phyloP scores from a whole-genome alignment of 176 grass and related monocot species.

The Eleusine coracana region DNA sequence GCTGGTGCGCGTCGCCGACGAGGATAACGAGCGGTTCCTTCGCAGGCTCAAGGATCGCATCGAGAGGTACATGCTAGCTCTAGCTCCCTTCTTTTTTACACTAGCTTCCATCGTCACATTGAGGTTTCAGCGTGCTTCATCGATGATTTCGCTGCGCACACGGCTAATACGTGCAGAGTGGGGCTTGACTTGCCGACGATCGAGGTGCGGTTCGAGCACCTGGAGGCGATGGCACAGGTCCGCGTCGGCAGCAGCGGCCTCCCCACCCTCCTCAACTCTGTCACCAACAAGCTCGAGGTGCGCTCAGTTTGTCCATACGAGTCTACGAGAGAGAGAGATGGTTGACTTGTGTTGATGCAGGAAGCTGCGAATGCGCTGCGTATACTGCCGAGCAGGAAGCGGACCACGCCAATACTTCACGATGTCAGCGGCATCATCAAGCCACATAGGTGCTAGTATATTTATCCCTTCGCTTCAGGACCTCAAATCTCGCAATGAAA shows the following conservation, averaged over 20 bases:
- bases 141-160: too few species aligned
- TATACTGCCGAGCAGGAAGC: slow-evolving; percentile 81
- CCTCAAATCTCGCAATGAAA: too few species aligned
- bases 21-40: slow-evolving; percentile 87
- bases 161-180: slow-evolving; percentile 40
- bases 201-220: slow-evolving; percentile 84
- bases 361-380: slow-evolving; percentile 67
- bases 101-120: too few species aligned
- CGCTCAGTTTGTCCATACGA: too few species aligned
- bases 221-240: slow-evolving; percentile 59
- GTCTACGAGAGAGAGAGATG: too few species aligned
- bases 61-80: slow-evolving; percentile 43
- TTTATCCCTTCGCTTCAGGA: too few species aligned
- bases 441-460: slow-evolving; percentile 60
- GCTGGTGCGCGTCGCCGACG: slow-evolving; percentile 68
- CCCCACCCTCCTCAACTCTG: slow-evolving; percentile 81
- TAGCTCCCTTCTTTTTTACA: too few species aligned
- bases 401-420: slow-evolving; percentile 66
- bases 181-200: slow-evolving; percentile 80
- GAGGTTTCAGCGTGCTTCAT: neutral
- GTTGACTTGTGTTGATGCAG: slow-evolving; percentile 23
- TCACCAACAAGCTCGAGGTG: slow-evolving; percentile 81
- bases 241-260: slow-evolving; percentile 84
- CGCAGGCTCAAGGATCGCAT: slow-evolving; percentile 89
- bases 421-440: slow-evolving; percentile 89